Conservation (phyloP, 805 yeast genomes). For the Zygoascus bituminiphila region DNA sequence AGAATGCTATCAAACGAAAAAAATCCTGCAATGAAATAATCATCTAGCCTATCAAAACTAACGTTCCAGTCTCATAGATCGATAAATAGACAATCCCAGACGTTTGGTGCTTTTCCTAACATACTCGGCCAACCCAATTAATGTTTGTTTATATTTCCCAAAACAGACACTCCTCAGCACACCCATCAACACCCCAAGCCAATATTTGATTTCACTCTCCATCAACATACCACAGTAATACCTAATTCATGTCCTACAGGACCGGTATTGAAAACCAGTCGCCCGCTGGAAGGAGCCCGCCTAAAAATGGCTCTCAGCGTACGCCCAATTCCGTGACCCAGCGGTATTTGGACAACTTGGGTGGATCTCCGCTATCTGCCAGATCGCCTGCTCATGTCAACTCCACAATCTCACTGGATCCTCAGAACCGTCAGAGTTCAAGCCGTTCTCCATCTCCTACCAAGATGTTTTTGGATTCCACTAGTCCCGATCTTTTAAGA, state of each 20-base stretch:
- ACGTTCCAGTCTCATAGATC: too few species aligned
- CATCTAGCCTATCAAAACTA: too few species aligned
- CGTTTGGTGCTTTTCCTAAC: too few species aligned
- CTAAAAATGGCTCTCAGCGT: neutral
- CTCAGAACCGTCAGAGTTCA: neutral
- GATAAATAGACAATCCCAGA: too few species aligned
- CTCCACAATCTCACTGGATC: constrained; percentile 6
- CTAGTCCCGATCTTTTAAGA: neutral
- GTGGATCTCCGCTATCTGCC: constrained; percentile 12
- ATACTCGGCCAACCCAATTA: too few species aligned
- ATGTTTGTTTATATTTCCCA: neutral
- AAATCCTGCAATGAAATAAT: too few species aligned
- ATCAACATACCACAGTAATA: neutral
- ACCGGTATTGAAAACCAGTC: constrained; percentile 5
- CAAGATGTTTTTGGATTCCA: constrained; percentile 2
- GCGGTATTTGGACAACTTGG: constrained; percentile 15
- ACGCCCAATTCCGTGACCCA: constrained; percentile 15
- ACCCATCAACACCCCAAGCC: neutral
- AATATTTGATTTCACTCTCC: neutral
- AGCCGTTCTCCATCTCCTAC: constrained; percentile 15
- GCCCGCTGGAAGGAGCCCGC: constrained; percentile 8
- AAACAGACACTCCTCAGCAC: neutral
- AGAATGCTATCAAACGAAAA: too few species aligned
- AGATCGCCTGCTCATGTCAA: constrained; percentile 15
- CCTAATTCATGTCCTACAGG: neutral